These are phyloP conservation scores for Tylopilus intermedius DNA, from an alignment of 768 basidiomycete genomes.

Conservation along the genomic window DNA sequence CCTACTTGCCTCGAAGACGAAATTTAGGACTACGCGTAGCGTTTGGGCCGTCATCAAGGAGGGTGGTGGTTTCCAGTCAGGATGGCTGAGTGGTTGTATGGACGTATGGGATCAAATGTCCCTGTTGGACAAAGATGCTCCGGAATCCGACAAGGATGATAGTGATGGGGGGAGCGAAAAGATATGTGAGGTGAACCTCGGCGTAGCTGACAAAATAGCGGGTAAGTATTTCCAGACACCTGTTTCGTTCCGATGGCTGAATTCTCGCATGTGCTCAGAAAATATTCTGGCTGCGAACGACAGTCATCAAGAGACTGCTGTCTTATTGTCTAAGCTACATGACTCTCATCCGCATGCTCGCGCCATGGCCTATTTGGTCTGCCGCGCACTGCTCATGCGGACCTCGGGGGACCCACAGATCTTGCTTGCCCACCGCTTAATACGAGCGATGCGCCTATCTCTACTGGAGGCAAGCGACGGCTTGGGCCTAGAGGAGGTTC, in stretches of 20 bases:
- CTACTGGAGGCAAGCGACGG: constrained; percentile 43
- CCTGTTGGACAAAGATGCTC: constrained; percentile 23
- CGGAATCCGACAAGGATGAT: constrained; percentile 29
- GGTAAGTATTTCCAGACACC: constrained; percentile 36
- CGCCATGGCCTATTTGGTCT: constrained; percentile 55
- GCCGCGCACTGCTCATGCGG: constrained; percentile 54
- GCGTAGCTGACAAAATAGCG: constrained; percentile 58
- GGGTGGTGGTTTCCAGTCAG: constrained; percentile 23
- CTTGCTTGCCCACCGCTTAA: constrained; percentile 43
- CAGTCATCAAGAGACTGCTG: constrained; percentile 38
- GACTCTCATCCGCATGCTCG: constrained; percentile 49
- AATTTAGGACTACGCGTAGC: constrained; percentile 58
- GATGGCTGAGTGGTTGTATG: constrained; percentile 53
- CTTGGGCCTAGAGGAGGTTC: constrained; percentile 29
- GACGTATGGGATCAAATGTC: constrained; percentile 35
- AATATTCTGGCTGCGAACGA: constrained; percentile 57
- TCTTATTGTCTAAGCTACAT: constrained; percentile 49
- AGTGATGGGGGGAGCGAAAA: constrained; percentile 34
- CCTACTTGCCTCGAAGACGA: constrained; percentile 67
- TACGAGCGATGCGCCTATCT: constrained; percentile 44
- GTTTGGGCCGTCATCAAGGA: constrained; percentile 69
- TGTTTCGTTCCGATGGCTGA: neutral
- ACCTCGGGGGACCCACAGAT: constrained; percentile 57
- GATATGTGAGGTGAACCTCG: constrained; percentile 50
- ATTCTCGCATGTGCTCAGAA: constrained; percentile 35